phyloP scores from a whole-genome alignment of 345 rosid genomes.

The Brassica juncea region DNA sequence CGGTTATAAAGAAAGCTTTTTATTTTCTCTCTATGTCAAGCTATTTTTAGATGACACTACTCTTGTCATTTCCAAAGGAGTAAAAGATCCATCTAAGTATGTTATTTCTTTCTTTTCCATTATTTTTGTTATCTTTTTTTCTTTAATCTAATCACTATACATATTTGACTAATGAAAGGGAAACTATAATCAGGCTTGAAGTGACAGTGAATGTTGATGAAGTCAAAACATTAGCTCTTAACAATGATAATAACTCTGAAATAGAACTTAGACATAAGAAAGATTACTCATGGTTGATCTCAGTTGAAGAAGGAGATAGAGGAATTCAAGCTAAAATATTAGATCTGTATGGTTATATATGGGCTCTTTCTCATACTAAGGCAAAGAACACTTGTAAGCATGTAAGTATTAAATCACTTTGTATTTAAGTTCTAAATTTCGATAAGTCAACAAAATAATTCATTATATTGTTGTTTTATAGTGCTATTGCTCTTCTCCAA shows the following conservation, averaged over 20 bases:
- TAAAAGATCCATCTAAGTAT: neutral
- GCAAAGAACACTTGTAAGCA: neutral
- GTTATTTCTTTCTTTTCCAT: neutral
- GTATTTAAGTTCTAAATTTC: neutral
- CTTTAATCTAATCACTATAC: neutral
- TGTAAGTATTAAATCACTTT: neutral
- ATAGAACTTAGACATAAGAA: neutral
- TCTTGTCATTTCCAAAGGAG: neutral
- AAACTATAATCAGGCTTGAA: too few species aligned
- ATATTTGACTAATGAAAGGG: neutral
- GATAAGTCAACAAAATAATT: neutral
- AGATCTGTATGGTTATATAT: neutral
- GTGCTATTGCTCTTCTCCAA: neutral
- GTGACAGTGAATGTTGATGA: too few species aligned
- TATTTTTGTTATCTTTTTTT: too few species aligned
- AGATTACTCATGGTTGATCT: neutral
- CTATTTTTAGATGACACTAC: neutral
- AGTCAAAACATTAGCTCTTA: too few species aligned
- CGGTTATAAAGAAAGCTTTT: neutral
- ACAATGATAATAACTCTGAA: neutral
- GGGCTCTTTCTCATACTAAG: neutral
- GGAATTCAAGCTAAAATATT: neutral
- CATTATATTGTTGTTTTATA: neutral
- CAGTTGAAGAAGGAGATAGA: neutral
- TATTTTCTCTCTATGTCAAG: neutral